A percentile compares a stretch with the other conserved stretches of the same genome.
phyloP scores from a whole-genome alignment of 768 basidiomycete genomes.

The Mrakia gelida region DNA sequence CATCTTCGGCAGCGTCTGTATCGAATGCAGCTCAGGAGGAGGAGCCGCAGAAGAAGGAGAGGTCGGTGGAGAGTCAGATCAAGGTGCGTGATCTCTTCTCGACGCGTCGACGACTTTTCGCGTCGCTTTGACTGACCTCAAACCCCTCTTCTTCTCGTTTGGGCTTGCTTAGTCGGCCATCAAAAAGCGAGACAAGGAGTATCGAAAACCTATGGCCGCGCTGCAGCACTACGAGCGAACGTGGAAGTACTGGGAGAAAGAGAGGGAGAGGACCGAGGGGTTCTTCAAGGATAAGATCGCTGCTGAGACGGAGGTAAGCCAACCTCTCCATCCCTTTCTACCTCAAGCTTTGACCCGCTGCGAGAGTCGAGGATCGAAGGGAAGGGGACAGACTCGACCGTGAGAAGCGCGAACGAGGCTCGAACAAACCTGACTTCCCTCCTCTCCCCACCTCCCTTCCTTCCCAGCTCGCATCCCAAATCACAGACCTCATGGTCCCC shows the following conservation, averaged over 20 bases:
- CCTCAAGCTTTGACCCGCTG: neutral
- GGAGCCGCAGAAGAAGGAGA: neutral
- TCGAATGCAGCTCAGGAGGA: neutral
- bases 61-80: neutral
- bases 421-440: neutral
- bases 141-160: neutral
- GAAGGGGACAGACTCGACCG: too few species aligned
- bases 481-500: neutral
- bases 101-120: neutral
- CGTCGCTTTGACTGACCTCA: neutral
- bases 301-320: neutral
- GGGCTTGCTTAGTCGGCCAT: neutral
- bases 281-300: conserved; percentile 5
- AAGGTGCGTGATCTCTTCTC: neutral
- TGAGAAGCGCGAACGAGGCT: too few species aligned
- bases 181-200: neutral
- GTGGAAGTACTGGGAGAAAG: neutral
- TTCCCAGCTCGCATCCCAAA: neutral
- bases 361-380: too few species aligned
- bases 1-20: neutral
- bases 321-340: neutral
- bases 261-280: conserved; percentile 5
- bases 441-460: neutral
- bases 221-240: neutral
- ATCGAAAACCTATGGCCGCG: neutral